A percentile compares a stretch with the other conserved stretches of the same genome.
Evolutionary conservation across 108 stramenopile genomes (phyloP).

Genomic region (Discostella pseudostelligera): DNA sequence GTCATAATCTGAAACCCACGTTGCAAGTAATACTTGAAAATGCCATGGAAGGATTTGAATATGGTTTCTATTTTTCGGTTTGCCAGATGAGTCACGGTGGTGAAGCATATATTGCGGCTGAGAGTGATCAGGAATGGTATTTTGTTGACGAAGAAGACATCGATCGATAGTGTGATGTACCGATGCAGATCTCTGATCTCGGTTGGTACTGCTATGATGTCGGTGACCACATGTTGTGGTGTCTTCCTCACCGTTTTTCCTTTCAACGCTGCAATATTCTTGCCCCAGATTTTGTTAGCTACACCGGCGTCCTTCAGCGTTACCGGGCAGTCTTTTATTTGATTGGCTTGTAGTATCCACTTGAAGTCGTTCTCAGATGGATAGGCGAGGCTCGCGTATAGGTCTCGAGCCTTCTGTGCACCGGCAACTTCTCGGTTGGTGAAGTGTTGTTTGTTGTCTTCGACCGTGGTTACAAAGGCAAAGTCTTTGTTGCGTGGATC

Average conservation of each 20-base stretch:
- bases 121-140: no score
- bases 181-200: no score
- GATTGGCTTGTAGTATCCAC: constrained; percentile 18
- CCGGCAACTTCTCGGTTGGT: no score
- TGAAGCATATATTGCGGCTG: no score
- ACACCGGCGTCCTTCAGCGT: constrained; percentile 26
- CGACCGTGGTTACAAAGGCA: no score
- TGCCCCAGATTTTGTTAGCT: constrained; percentile 42
- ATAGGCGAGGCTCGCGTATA: constrained; percentile 28
- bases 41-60: background rate
- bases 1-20: background rate
- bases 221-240: no score
- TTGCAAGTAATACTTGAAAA: background rate
- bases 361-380: constrained; percentile 30
- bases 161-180: no score
- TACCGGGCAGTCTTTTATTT: constrained; percentile 41
- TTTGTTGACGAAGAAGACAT: no score
- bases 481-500: background rate
- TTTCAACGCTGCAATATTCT: constrained; percentile 37
- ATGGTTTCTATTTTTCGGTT: background rate
- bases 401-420: background rate
- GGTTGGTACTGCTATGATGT: no score
- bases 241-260: constrained; percentile 3
- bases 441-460: no score
- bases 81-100: no score